phyloP scores from a whole-genome alignment of 257 asterid genomes.

The Penstemon barbatus region DNA sequence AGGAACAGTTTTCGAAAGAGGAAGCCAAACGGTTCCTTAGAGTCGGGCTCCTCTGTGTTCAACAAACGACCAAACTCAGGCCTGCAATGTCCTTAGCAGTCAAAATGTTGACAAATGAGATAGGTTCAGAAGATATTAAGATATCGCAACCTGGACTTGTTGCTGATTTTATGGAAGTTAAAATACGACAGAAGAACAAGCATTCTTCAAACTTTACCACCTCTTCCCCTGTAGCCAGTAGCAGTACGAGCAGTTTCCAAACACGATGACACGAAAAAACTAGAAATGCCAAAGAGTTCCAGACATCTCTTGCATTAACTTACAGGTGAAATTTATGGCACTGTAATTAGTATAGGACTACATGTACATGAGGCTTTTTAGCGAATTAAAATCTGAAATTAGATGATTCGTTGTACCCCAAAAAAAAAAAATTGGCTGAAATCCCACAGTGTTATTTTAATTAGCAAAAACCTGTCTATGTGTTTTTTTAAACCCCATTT shows the following conservation, averaged over 20 bases:
- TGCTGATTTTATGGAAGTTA: constrained; percentile 64
- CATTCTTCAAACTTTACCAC: constrained; percentile 41
- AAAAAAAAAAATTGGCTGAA: not conserved
- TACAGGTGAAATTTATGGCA: not conserved
- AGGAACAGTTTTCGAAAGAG: constrained; percentile 41
- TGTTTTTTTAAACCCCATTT: too few species aligned
- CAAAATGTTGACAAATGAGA: constrained; percentile 61
- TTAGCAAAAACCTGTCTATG: too few species aligned
- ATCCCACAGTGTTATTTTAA: too few species aligned
- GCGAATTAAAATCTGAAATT: not conserved
- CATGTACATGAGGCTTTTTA: constrained; percentile 14
- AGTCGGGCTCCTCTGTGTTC: constrained; percentile 77
- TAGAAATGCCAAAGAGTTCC: not conserved
- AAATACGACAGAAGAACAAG: constrained; percentile 39
- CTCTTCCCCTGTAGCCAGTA: constrained; percentile 50
- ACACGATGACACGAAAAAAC: constrained; percentile 8
- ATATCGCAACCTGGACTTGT: constrained; percentile 63
- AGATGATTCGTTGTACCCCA: constrained; percentile 14
- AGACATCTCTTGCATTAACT: not conserved
- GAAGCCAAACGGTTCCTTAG: constrained; percentile 59
- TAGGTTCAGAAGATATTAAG: constrained; percentile 32
- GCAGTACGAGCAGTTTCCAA: constrained; percentile 36
- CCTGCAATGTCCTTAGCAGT: constrained; percentile 64
- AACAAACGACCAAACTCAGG: constrained; percentile 57
- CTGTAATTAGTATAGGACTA: constrained; percentile 18